These are phyloP conservation scores for Fulvia fulva DNA, from an alignment of 2,329 filamentous ascomycete genomes.

Conservation along the genomic window DNA sequence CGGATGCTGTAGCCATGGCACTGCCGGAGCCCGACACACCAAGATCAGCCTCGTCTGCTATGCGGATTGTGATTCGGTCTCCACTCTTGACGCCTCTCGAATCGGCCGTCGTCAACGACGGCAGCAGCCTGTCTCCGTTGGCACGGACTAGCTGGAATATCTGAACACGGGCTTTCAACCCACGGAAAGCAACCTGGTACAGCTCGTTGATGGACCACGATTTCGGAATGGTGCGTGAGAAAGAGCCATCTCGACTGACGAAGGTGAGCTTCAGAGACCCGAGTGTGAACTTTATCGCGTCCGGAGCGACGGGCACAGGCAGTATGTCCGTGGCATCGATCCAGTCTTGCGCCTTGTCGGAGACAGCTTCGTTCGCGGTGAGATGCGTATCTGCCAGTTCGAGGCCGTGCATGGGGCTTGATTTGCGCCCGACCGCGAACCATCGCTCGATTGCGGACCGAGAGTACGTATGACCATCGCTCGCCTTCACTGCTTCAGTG, in stretches of 20 bases:
- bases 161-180: conserved; percentile 25
- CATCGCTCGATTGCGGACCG: conserved; percentile 34
- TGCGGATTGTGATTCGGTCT: conserved; percentile 12
- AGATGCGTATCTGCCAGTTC: conserved; percentile 23
- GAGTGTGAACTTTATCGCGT: neutral
- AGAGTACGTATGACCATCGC: conserved; percentile 35
- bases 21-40: neutral
- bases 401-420: conserved; percentile 34
- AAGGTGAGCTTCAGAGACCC: conserved; percentile 11
- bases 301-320: neutral
- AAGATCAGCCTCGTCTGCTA: conserved; percentile 17
- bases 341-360: conserved; percentile 26
- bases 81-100: conserved; percentile 5
- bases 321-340: conserved; percentile 14
- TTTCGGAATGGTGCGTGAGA: conserved; percentile 7
- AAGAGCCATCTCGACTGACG: conserved; percentile 18
- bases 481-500: conserved; percentile 34
- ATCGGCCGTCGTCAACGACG: neutral
- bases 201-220: conserved; percentile 19
- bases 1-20: neutral
- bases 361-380: conserved; percentile 20
- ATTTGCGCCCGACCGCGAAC: conserved; percentile 29
- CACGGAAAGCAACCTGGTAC: conserved; percentile 29
- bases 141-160: conserved; percentile 24
- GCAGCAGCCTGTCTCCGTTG: conserved; percentile 1